These are phyloP conservation scores for Cyathus striatus DNA, from an alignment of 768 basidiomycete genomes.

Conservation along the genomic window DNA sequence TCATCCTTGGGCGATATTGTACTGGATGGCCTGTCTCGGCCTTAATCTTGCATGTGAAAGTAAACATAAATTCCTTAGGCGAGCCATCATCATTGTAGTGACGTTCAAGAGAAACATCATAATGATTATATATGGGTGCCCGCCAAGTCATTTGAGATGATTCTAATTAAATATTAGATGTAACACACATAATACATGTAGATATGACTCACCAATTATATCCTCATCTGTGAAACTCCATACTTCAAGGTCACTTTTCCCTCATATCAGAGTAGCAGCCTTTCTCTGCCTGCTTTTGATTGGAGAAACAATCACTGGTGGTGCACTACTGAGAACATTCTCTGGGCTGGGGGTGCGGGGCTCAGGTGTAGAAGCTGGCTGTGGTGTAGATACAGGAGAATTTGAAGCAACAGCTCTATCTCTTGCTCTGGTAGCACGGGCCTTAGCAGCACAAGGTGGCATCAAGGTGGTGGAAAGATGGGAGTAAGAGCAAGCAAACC, in stretches of 20 bases:
- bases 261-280: not conserved
- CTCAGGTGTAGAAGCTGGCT: too few species aligned
- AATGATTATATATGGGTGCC: slow-evolving; percentile 13
- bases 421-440: too few species aligned
- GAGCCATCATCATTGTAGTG: slow-evolving; percentile 1
- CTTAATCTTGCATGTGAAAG: slow-evolving; percentile 13
- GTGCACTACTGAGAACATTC: too few species aligned
- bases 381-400: too few species aligned
- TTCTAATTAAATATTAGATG: too few species aligned
- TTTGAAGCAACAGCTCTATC: too few species aligned
- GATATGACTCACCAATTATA: slow-evolving; percentile 8
- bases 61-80: slow-evolving; percentile 6
- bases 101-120: slow-evolving; percentile 10
- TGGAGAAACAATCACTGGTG: slow-evolving; percentile 8
- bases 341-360: too few species aligned
- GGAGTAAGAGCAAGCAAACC: too few species aligned
- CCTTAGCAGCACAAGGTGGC: too few species aligned
- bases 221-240: slow-evolving; percentile 7
- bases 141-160: too few species aligned
- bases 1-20: slow-evolving; percentile 1
- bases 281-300: slow-evolving; percentile 1
- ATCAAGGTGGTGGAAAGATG: too few species aligned
- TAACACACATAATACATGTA: slow-evolving; percentile 2
- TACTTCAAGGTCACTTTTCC: slow-evolving; percentile 6
- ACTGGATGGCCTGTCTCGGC: slow-evolving; percentile 7